Evolutionary conservation across 345 rosid genomes (phyloP), one percentile per base, ranked within the genome.

Genomic region (Psidium guajava): DNA sequence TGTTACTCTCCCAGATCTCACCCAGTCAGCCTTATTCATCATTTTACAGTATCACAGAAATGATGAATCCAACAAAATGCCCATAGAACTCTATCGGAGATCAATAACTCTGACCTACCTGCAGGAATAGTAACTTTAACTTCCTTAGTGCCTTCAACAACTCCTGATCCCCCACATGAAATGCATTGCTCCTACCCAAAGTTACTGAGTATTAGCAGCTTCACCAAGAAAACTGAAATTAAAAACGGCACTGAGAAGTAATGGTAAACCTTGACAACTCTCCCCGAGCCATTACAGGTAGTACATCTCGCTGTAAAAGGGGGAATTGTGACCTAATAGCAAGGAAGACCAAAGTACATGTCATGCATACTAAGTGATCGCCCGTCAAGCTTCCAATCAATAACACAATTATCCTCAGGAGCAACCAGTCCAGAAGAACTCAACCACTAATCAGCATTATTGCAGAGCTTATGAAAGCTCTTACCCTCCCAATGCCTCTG

Each of bases 241-340:
- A 77, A 57, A 81, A 81, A 53, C 0, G 5, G 49, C 54, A 20
- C n/a, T 53, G 40, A 54, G 58, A 54, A 82, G 84, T 16, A 56
- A 28, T 82, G 88, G 81, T 36, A 32, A 84, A 97, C 99, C 99
- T 94, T 89, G 73, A 95, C 90, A 84, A 94, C 86, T 75, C 86
- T 89, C 84, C 98, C 97, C 6, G 89, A 87, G 84, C 99, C 99
- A 82, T 91, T 93, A 89, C 98, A 97, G 50, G 91, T 88, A 87
- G 88, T 90, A 88, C 99, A 95, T 81, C 92, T 90, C 88, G 99
- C 87, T 82, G 95, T 94, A 91, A 97, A 97, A 73, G 98, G 99
- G 91, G 99, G 98, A 90, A 95, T 86, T 36, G 98, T 95, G 69
- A 97, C 92, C 99, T 97, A 91, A 77, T 81, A 86, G 81, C 89